phyloP scores from a whole-genome alignment of 1,139 yeast genomes.

The Saccharomycopsis crataegensis region DNA sequence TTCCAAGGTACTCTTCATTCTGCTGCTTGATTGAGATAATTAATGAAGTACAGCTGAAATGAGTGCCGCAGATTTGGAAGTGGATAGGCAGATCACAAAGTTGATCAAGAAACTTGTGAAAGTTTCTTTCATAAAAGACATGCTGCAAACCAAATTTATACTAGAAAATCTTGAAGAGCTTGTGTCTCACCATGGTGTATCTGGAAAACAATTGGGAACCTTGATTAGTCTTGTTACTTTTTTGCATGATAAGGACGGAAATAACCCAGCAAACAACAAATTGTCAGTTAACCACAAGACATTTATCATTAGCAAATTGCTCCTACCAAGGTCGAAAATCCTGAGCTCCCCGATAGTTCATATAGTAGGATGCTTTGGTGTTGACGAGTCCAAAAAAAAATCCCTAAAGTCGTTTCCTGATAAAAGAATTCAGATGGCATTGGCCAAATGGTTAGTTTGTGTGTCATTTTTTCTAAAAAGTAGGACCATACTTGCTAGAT shows the following conservation, averaged over 20 bases:
- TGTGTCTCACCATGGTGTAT: not conserved
- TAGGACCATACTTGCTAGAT: not conserved
- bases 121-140: not conserved
- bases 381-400: not conserved
- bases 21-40: too few relatives aligned
- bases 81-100: not conserved
- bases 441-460: constrained; percentile 3
- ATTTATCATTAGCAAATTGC: not conserved
- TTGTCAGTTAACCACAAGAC: not conserved
- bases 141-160: not conserved
- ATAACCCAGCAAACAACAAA: not conserved
- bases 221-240: not conserved
- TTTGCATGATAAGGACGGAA: too few relatives aligned
- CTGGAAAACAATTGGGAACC: not conserved
- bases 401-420: not conserved
- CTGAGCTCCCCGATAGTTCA: not conserved
- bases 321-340: not conserved
- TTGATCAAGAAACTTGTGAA: not conserved
- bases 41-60: too few relatives aligned
- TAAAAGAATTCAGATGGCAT: not conserved
- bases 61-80: too few relatives aligned
- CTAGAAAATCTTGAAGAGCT: not conserved
- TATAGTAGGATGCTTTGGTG: not conserved
- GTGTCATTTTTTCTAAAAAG: not conserved
- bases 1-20: too few relatives aligned